Base-by-base conservation (phyloP, 1,284 basidiomycete genomes). In the Cutaneotrichosporon cyanovorans region DNA sequence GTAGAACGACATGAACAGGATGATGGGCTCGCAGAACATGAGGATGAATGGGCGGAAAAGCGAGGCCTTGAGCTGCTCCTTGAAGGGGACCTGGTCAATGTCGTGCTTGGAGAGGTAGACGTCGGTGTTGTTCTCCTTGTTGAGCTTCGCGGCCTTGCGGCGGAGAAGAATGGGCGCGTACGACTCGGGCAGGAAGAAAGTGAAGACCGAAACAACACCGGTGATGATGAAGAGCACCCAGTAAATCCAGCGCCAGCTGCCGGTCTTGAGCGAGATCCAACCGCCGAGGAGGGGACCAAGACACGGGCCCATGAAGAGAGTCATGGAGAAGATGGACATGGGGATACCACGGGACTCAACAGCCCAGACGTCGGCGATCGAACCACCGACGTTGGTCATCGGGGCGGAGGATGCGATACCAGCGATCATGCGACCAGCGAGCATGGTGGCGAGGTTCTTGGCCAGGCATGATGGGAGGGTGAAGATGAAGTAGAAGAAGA, bases 361-460 rank as follows among this genome's bases (percentile, higher is more conserved):
- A 22, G 66, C 63, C 70, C 72, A 75, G 21, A 75, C 55, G 46
- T 76, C 73, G 18, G 71, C 66, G 42, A 77, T 73, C 8, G 71
- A 66, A 40, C 73, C 73, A 35, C 73, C 74, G 8, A 73, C 70
- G 50, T 74, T 73, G 43, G 73, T 73, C 57, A 77, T 69, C 0
- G 74, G 73, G 0, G 73, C 69, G 2, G 72, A 71, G n/a, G 65
- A 70, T 25, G 67, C 70, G 23, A 69, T 62, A 41, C 74, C 75
- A 1, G 73, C 70, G 39, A 76, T 61, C 60, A 62, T 60, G 62
- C 75, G 72, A 49, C 73, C 73, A 37, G 72, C 69, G 36, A 76
- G 63, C 57, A 75, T 64, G 21, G 73, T 68, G 12, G 59, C 74
- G 23, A 72, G 69, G 59, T 74, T 74, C 18, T 65, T 50, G 3